Evolutionary conservation across 139 green algal genomes (phyloP), one percentile per base, ranked within the genome.

Genomic region (Nannochloris sp.): DNA sequence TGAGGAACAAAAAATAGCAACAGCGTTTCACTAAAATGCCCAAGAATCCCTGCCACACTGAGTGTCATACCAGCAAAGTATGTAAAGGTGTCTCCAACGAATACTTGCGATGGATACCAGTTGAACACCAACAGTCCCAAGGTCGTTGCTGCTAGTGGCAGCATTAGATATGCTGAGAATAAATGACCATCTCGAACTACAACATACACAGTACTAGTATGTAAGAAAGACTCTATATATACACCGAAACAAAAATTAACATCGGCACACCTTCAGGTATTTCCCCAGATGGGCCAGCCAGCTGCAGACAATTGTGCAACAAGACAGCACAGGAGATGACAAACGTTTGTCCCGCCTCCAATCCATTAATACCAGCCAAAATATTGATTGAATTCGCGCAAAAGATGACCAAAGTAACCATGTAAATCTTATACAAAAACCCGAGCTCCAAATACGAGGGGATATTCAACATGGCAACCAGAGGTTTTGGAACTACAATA

Each of bases 361-460:
- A 67, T 0, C 93, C 93, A 61, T 99, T 99, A 1, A 97, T 82
- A 13, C 93, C 88, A 2, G 93, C 93, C 43, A 97, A 74, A 62
- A 99, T 99, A 77, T 99, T 99, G 80, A 99, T 96, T 45, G 82
- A 85, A 75, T 99, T 99, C 63, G 93, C 89, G 84, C 85, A 97
- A 71, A 99, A 99, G 29, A 98, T 88, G 30, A 82, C 84, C 1
- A 97, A 74, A 62, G 86, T 46, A 0, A 93, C 81, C 88, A 99
- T 98, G 84, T 91, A 97, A n/a, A 81, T 36, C 62, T 94, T 88
- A 70, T 98, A 98, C 11, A 96, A 45, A 4, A 81, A 9, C 1
- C 89, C 89, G 2, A 97, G 73, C 49, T 96, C 87, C 11, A 96
- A 56, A 56, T 87, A 85, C 9, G 59, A 3, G 10, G 33, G 36